These are phyloP conservation scores for Paspalum vaginatum DNA, from an alignment of 176 grass and related monocot species.

Conservation along the genomic window DNA sequence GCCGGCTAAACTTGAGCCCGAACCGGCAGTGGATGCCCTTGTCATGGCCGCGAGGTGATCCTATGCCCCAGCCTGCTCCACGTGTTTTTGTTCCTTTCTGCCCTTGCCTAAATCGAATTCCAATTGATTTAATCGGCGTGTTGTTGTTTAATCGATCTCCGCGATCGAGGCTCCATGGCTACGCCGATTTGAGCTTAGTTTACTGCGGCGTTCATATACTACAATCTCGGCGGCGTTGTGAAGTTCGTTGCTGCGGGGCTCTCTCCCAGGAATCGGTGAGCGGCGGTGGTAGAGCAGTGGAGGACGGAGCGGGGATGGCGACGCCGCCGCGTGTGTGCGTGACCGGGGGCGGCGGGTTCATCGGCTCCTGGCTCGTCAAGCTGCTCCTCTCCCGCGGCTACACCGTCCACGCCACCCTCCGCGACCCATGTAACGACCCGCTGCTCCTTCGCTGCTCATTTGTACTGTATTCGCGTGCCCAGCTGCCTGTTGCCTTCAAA, in stretches of 20 bases:
- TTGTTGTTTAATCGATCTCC: background rate
- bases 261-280: background rate
- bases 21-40: too few species aligned
- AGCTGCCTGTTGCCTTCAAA: background rate
- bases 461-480: background rate
- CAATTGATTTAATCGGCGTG: background rate
- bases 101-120: background rate
- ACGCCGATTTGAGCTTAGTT: background rate
- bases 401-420: constrained; percentile 57
- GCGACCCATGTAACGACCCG: constrained; percentile 39
- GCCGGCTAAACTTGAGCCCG: too few species aligned
- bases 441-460: background rate
- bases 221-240: background rate
- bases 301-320: background rate
- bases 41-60: background rate
- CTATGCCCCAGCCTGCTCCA: background rate
- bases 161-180: background rate
- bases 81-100: constrained; percentile 32
- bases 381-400: constrained; percentile 62
- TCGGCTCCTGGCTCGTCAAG: constrained; percentile 65
- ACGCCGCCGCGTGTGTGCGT: constrained; percentile 43
- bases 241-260: background rate
- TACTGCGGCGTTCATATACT: background rate
- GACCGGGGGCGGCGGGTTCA: constrained; percentile 61
- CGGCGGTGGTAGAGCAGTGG: background rate